Conservation (phyloP, 192 early-diverging fungal species). For the Mortierella claussenii region DNA sequence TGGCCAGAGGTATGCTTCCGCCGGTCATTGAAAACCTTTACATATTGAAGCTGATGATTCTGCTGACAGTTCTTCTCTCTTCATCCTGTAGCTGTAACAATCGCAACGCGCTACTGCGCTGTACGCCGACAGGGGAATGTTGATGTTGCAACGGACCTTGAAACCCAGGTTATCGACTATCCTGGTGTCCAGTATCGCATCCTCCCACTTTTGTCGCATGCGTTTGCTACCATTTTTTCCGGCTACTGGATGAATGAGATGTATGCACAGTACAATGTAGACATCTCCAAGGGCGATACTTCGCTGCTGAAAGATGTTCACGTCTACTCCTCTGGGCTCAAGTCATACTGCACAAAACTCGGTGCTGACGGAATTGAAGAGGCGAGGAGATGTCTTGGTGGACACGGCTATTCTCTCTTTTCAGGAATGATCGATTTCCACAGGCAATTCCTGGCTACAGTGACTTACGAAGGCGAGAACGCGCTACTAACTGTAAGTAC, state of each 20-base stretch:
- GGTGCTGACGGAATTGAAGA: conserved; percentile 46
- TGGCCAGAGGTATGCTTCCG: conserved; percentile 63
- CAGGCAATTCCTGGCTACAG: conserved; percentile 67
- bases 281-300: conserved; percentile 63
- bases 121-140: conserved; percentile 68
- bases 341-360: conserved; percentile 80
- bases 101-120: conserved; percentile 76
- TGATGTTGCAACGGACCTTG: conserved; percentile 50
- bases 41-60: too few relatives aligned
- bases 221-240: conserved; percentile 65
- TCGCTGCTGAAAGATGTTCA: conserved; percentile 72
- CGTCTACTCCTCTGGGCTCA: conserved; percentile 75
- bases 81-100: conserved; percentile 72
- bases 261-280: conserved; percentile 64
- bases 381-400: conserved; percentile 38
- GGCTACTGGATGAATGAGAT: conserved; percentile 62
- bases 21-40: too few relatives aligned
- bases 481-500: conserved; percentile 56
- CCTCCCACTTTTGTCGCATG: conserved; percentile 37
- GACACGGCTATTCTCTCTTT: conserved; percentile 75
- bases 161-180: conserved; percentile 50
- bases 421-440: conserved; percentile 75
- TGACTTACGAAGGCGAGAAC: conserved; percentile 76
- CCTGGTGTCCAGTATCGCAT: conserved; percentile 50
- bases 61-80: too few relatives aligned